A percentile compares a stretch with the other conserved stretches of the same genome.
phyloP scores from a whole-genome alignment of 352 stramenopile genomes.

The Phytopythium oedochilum region DNA sequence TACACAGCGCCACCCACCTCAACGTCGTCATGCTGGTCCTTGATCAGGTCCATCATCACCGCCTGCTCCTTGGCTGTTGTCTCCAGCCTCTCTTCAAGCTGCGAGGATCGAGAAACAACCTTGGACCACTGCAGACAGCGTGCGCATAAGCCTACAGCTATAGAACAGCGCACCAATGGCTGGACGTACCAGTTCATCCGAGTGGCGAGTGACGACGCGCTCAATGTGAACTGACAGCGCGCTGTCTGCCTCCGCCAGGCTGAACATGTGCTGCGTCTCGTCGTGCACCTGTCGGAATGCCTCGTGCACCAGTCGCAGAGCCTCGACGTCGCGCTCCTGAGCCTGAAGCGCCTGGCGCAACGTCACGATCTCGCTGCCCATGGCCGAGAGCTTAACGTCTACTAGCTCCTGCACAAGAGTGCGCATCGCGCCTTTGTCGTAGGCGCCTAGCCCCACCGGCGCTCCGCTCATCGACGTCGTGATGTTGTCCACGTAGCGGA shows the following conservation, averaged over 20 bases:
- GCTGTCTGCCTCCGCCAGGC: slow-evolving; percentile 44
- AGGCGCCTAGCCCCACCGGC: slow-evolving; percentile 13
- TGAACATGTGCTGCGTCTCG: slow-evolving; percentile 56
- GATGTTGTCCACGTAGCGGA: slow-evolving; percentile 66
- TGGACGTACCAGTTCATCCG: slow-evolving; percentile 51
- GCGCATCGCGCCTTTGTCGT: slow-evolving; percentile 56
- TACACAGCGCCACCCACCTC: slow-evolving; percentile 1
- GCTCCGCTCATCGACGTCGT: slow-evolving; percentile 33
- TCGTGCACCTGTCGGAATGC: slow-evolving; percentile 48
- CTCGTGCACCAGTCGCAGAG: slow-evolving; percentile 50
- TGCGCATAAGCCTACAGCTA: slow-evolving; percentile 1
- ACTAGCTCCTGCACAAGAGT: slow-evolving; percentile 66
- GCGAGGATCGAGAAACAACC: slow-evolving; percentile 34
- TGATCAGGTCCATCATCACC: slow-evolving; percentile 21
- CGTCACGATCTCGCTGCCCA: slow-evolving; percentile 46
- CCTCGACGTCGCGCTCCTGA: slow-evolving; percentile 61
- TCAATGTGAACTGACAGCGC: slow-evolving; percentile 66
- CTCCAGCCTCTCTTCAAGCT: slow-evolving; percentile 25
- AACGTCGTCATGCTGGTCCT: slow-evolving; percentile 36
- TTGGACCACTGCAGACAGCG: slow-evolving; percentile 35
- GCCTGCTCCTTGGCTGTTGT: slow-evolving; percentile 22
- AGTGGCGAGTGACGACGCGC: slow-evolving; percentile 54
- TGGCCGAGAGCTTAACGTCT: slow-evolving; percentile 51
- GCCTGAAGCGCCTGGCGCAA: slow-evolving; percentile 43
- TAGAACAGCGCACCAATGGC: not conserved